Base-by-base conservation (phyloP, 805 yeast genomes). In the Teunomyces atbi region DNA sequence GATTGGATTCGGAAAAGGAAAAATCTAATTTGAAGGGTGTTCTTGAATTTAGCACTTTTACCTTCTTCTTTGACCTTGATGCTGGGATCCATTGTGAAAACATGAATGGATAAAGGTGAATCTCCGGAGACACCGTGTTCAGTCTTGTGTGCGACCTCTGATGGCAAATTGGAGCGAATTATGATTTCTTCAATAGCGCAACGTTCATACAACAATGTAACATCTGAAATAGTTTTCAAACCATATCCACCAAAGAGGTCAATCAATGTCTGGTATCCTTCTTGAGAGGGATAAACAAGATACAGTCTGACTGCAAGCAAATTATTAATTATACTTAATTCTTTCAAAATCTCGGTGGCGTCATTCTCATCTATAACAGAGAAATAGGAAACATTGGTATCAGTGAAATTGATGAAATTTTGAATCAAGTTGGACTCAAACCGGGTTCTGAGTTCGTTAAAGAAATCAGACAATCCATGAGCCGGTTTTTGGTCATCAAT, bases 21-120 rank as follows among this genome's bases (percentile, higher is more conserved):
- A 49, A 71, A 72, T 45, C 89, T 72, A 8, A 82, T 59, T 50
- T 83, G 81, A 2, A 79, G 63, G 0, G 84, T 66, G 55, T 86
- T 86, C 51, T 85, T 85, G 64, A 71, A 81, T 53, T 81, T 82
- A 0, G 86, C 78, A 34, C 81, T 72, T 0, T 79, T 76, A 34
- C 73, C 74, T 29, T 73, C 75, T 47, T 70, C 62, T 45, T 68
- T 59, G 20, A 59, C 57, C 32, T 69, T 53, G 41, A 66, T 57
- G 4, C 58, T 51, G 0, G 81, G 81, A 20, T 76, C 74, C 2
- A 67, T 68, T 0, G 73, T 62, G 47, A 70, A 72, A 6, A 81
- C 68, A 30, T 13, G 18, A 6, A 15, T 30, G n/a, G 16, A 30
- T 7, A 30, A 30, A 8, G 15, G 15, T 30, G 33, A 30, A 7